Base-by-base conservation (phyloP, 2,329 filamentous ascomycete species). In the Penicillium sclerotiorum region DNA sequence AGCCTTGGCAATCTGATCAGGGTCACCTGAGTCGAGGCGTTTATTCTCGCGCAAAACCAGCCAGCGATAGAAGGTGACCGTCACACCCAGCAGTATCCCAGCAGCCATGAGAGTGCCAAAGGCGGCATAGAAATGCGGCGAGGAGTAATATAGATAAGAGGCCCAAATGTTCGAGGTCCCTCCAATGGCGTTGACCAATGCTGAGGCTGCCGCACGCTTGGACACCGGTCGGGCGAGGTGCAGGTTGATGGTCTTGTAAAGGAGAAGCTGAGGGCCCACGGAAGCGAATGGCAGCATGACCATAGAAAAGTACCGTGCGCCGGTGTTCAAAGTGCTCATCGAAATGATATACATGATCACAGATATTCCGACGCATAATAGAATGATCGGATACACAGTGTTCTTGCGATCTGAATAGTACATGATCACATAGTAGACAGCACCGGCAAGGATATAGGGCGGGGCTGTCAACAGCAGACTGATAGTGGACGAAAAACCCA, bases 401-500 rank as follows among this genome's bases (percentile, higher is more conserved):
- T 73, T 74, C 52, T 68, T 71, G 25, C 67, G 63, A 52, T 73
- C 70, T 1, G 68, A 71, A 44, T 72, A 70, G 53, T 56, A 71
- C 59, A 63, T 63, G 43, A 74, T 55, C 1, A 50, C 61, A 50
- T 64, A 72, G 52, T 69, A 73, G 37, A 73, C 61, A 3, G 62
- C 55, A 3, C 62, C 71, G 1, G 73, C 73, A 2, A 76, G 64
- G 5, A 77, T 63, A 40, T 77, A 79, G 1, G 76, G 76, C 0
- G 77, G 77, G 2, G 71, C 73, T 0, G 76, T 79, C 5, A 80
- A 68, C 7, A 79, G 66, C 8, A 80, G 59, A 7, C 67, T 76
- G 47, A 73, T 63, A 2, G 71, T 77, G 13, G 42, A 45, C 39
- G 45, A 50, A 52, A 63, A 64, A 11, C 55, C 55, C 28, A 64